phyloP scores from a whole-genome alignment of 2,329 filamentous ascomycete species.

The Nemania diffusa region DNA sequence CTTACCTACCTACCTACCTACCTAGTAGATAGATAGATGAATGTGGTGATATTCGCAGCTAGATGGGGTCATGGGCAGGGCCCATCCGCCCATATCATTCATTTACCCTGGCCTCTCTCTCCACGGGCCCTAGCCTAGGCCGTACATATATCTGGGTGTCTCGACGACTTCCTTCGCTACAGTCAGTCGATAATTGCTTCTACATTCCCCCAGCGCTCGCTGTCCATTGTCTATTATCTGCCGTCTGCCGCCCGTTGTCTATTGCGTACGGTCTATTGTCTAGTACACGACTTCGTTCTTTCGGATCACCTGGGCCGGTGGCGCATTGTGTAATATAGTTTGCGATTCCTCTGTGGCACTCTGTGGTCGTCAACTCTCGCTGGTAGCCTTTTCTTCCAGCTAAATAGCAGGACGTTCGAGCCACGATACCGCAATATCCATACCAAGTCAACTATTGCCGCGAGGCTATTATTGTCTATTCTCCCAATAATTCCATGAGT shows the following conservation, averaged over 20 bases:
- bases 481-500: slow-evolving; percentile 15
- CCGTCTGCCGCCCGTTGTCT: slow-evolving; percentile 4
- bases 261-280: slow-evolving; percentile 44
- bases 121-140: slow-evolving; percentile 49
- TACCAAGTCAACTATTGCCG: slow-evolving; percentile 1
- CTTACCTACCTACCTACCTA: neutral
- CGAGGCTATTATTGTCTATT: slow-evolving; percentile 13
- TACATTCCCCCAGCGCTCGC: slow-evolving; percentile 44
- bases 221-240: neutral
- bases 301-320: slow-evolving; percentile 46
- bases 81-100: slow-evolving; percentile 55
- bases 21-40: slow-evolving; percentile 38
- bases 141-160: slow-evolving; percentile 38
- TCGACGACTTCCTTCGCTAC: slow-evolving; percentile 34
- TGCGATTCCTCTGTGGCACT: slow-evolving; percentile 29
- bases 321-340: slow-evolving; percentile 48
- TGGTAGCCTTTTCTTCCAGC: slow-evolving; percentile 11
- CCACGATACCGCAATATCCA: slow-evolving; percentile 21
- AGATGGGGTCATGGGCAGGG: slow-evolving; percentile 45
- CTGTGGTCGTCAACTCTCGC: slow-evolving; percentile 27
- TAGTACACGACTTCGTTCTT: slow-evolving; percentile 55
- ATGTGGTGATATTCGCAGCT: slow-evolving; percentile 40
- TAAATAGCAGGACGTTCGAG: slow-evolving; percentile 18
- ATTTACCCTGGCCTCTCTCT: slow-evolving; percentile 56
- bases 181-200: slow-evolving; percentile 37